A percentile compares a stretch with the other conserved stretches of the same genome.
These are phyloP conservation scores for Panicum miliaceum DNA, from an alignment of 176 grass and related monocot genomes.

Conservation along the genomic window DNA sequence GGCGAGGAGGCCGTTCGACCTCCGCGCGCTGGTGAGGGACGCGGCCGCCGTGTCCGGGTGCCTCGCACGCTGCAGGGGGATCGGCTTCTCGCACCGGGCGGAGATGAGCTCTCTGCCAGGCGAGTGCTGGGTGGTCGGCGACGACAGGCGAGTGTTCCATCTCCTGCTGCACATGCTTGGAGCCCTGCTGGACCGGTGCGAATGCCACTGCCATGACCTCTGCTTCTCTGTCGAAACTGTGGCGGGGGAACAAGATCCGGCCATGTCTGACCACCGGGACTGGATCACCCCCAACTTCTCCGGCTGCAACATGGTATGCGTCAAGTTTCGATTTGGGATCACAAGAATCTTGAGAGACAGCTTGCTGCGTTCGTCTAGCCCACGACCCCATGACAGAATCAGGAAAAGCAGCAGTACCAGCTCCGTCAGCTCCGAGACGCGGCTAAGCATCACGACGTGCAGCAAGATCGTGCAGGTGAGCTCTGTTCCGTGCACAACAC, in stretches of 20 bases:
- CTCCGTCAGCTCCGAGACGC: neutral
- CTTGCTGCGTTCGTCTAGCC: neutral
- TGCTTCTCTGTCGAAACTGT: neutral
- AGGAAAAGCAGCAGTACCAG: neutral
- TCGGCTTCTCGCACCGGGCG: neutral
- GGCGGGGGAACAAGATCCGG: neutral
- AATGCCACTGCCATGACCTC: conserved; percentile 13
- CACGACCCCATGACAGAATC: neutral
- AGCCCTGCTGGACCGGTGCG: neutral
- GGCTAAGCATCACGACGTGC: conserved; percentile 18
- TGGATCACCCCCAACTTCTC: neutral
- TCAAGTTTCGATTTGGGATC: conserved; percentile 54
- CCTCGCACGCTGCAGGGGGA: neutral
- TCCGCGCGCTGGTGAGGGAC: conserved; percentile 12
- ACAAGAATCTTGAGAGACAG: conserved; percentile 15
- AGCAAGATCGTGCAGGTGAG: conserved; percentile 29
- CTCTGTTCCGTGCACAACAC: conserved; percentile 4
- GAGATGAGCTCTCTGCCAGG: conserved; percentile 11
- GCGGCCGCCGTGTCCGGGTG: conserved; percentile 19
- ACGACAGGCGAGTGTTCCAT: conserved; percentile 2
- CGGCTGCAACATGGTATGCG: neutral
- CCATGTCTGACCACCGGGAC: neutral
- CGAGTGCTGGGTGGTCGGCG: conserved; percentile 11
- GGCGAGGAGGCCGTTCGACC: conserved; percentile 25
- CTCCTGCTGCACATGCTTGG: conserved; percentile 31